Evolutionary conservation across 768 basidiomycete species (phyloP), one percentile per base, ranked within the genome.

Genomic region (Cubamyces sp.): DNA sequence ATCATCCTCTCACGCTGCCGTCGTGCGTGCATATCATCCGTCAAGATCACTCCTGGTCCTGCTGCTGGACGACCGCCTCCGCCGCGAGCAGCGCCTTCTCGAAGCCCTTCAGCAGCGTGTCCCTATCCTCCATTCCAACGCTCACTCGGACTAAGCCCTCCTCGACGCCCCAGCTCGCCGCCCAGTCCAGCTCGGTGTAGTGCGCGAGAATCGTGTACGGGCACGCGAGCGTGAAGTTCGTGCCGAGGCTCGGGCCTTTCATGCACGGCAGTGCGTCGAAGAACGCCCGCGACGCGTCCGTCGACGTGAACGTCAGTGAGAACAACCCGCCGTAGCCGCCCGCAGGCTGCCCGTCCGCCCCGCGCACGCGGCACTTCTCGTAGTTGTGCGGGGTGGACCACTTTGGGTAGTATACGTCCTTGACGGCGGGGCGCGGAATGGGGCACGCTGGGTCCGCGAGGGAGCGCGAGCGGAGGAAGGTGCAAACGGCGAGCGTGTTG

Each of bases 141-240:
- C 90, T 94, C 34, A 98, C 84, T 61, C 96, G 81, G 11, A 99
- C 92, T 46, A 99, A 75, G 4, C 86, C 87, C 55, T 78, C 78
- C 69, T 96, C 92, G 14, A 99, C 92, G 19, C 92, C 95, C 75
- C 85, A 96, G 63, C 81, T 77, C 52, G 84, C 87, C 16, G 96
- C 96, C 96, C 96, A 99, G 40, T 90, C 92, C 64, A 96, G 77
- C 75, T 99, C 96, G 0, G 76, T 71, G 66, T 86, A 98, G 74
- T 98, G 96, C 40, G 92, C 96, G 25, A 99, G 80, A 60, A 98
- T 87, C 11, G 93, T 92, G 72, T 93, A 98, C 25, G 96, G 96
- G 66, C 88, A 95, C 34, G 94, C 94, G 30, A 98, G 82, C 2
- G 96, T 98, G 74, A 98, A 98, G 80, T 94, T 97, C 21, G 96